Evolutionary conservation across 139 green algal species (phyloP).

Genomic region (Chlorella vulgaris): DNA sequence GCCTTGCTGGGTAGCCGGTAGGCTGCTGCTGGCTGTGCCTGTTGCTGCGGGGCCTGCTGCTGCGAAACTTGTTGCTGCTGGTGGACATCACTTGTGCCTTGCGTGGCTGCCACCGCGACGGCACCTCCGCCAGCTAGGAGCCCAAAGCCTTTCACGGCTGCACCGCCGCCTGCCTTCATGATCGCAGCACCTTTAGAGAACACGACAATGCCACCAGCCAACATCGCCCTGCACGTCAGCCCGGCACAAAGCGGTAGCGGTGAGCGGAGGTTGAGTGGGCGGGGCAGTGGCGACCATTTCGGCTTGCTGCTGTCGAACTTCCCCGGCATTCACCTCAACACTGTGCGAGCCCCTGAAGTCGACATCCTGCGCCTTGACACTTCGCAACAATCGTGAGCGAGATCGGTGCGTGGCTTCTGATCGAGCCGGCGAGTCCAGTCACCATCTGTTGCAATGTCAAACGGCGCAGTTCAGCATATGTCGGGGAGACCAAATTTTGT

Average conservation of each 20-base stretch:
- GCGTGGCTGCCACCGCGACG: neutral
- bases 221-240: conserved; percentile 25
- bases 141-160: conserved; percentile 3
- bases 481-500: too few relatives aligned
- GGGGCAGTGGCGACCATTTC: too few relatives aligned
- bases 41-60: neutral
- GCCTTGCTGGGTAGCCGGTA: conserved; percentile 21
- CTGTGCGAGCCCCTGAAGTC: neutral
- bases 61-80: neutral
- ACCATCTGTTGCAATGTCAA: too few relatives aligned
- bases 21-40: neutral
- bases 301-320: too few relatives aligned
- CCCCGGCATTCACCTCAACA: neutral
- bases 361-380: neutral
- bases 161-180: conserved; percentile 38
- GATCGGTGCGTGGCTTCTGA: too few relatives aligned
- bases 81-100: neutral
- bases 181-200: conserved; percentile 40
- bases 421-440: too few relatives aligned
- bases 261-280: neutral
- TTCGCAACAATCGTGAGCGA: too few relatives aligned
- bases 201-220: conserved; percentile 29
- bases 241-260: neutral
- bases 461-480: too few relatives aligned
- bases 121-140: conserved; percentile 6